Evolutionary conservation across 805 yeast species (phyloP), one percentile per base, ranked within the genome.

Genomic region (Candida vaughaniae): DNA sequence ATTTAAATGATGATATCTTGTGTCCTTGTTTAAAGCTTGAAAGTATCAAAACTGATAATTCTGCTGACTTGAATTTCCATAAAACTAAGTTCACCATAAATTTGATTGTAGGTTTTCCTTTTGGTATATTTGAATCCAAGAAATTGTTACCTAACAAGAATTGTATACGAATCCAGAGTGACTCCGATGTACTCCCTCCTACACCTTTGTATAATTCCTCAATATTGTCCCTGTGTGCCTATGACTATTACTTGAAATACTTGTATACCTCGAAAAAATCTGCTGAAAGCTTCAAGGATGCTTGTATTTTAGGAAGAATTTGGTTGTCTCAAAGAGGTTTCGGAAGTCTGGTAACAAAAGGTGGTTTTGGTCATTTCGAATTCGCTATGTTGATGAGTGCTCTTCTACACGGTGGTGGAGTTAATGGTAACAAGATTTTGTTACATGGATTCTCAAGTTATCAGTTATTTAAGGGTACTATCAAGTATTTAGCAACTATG

Each of bases 321-420:
- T 93, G 99, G 99, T 71, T 93, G 28, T 73, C 78, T 33, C 98
- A 93, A 62, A 75, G 95, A 47, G 95, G 95, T 0, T 78, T 88
- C 41, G 71, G 77, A 8, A 78, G 95, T 0, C 61, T 75, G 11
- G 55, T 82, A 22, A 68, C 75, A 12, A 69, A 75, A 29, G 85
- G 86, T 22, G 98, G 98, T 0, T 91, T 93, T 59, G 98, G 98
- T 9, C 85, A 83, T 49, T 88, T 88, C 57, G 98, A 93, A 63
- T 89, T 89, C 58, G 82, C 89, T 20, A 64, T 83, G 25, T 60
- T 91, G 34, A 78, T 88, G 80, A 82, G 95, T 28, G 84, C 89
- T 1, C 64, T 93, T 36, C 66, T 93, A 29, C 79, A 81, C 43
- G 96, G 96, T 49, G 95, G 95, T 48, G 90, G 91, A 41, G 59